Evolutionary conservation across 345 rosid genomes (phyloP).

Genomic region (Citrus hindsii): DNA sequence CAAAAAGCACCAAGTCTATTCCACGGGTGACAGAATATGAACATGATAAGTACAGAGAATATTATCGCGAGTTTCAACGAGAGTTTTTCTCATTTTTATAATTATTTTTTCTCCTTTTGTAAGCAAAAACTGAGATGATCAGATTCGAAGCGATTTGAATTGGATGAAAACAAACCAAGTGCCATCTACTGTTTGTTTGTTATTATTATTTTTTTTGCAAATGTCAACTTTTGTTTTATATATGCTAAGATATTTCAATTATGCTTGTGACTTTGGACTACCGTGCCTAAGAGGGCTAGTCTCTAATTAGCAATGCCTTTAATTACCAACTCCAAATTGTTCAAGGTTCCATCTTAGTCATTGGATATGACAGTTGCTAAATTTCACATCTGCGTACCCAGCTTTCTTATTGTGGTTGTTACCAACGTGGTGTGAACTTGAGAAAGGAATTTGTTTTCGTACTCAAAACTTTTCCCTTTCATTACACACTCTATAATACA

Average conservation of each 20-base stretch:
- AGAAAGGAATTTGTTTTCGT: neutral
- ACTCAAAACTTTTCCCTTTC: neutral
- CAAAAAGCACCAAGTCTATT: neutral
- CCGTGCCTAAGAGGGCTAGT: neutral
- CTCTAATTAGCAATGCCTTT: too few relatives aligned
- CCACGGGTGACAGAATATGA: neutral
- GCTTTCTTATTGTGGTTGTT: neutral
- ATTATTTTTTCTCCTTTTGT: neutral
- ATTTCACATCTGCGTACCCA: neutral
- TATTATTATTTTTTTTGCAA: too few relatives aligned
- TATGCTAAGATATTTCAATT: neutral
- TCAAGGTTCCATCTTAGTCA: neutral
- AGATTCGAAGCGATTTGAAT: neutral
- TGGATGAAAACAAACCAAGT: neutral
- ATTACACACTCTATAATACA: neutral
- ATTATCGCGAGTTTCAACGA: neutral
- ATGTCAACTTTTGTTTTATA: too few relatives aligned
- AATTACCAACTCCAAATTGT: too few relatives aligned
- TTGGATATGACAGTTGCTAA: neutral
- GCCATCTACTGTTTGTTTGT: too few relatives aligned
- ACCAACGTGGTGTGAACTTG: neutral
- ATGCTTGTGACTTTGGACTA: neutral
- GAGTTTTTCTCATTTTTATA: neutral
- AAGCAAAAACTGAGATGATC: neutral
- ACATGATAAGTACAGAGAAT: constrained; percentile 8